phyloP scores from a whole-genome alignment of 176 grass and related monocot species.

The Eragrostis curvula region DNA sequence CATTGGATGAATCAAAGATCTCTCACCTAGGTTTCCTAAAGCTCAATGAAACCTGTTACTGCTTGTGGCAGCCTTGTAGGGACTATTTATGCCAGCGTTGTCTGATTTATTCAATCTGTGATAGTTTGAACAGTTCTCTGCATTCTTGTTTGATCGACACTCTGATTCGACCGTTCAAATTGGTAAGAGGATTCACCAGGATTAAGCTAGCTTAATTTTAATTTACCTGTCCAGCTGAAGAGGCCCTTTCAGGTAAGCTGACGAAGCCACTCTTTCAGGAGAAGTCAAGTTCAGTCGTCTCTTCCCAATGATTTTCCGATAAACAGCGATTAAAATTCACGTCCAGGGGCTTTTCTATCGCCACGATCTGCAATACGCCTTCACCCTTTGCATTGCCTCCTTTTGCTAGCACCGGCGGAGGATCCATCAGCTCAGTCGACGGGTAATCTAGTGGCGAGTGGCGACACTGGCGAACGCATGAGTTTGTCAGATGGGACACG shows the following conservation, averaged over 20 bases:
- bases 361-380: not conserved
- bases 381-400: not conserved
- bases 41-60: not conserved
- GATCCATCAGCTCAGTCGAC: not conserved
- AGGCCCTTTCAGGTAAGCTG: not conserved
- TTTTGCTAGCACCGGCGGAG: not conserved
- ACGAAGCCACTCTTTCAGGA: not conserved
- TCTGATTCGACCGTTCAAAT: too few relatives aligned
- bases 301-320: too few relatives aligned
- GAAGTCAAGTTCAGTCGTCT: too few relatives aligned
- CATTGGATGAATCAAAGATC: not conserved
- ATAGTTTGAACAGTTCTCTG: too few relatives aligned
- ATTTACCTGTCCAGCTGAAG: not conserved
- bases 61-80: too few relatives aligned
- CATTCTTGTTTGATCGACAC: too few relatives aligned
- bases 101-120: too few relatives aligned
- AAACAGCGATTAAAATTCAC: not conserved
- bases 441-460: not conserved
- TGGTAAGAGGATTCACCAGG: too few relatives aligned
- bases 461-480: too few relatives aligned
- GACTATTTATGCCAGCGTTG: not conserved
- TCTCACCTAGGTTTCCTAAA: not conserved
- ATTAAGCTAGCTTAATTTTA: not conserved
- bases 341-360: not conserved
- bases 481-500: constrained; percentile 9